Evolutionary conservation across 345 rosid species (phyloP), one percentile per base, ranked within the genome.

Genomic region (Laguncularia racemosa): DNA sequence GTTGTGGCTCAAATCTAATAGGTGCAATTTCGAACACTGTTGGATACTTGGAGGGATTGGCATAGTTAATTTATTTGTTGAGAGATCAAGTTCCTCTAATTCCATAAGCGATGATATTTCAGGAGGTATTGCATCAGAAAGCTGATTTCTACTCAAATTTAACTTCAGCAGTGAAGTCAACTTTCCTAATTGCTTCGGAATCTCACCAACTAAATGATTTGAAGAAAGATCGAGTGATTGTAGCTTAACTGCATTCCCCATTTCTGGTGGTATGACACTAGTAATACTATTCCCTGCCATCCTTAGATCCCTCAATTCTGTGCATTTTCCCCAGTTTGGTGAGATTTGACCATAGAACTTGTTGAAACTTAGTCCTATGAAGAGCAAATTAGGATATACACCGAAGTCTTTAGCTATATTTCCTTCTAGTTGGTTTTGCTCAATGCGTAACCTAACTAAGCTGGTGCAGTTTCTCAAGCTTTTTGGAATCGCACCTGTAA

Each of bases 341-440:
- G 40, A 33, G 40, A 6, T 33, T 33, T 33, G 9, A 33, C 40
- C 55, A 78, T 46, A 44, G 14, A 79, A 62, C 16, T 45, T 57
- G 54, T 79, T 79, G 51, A 59, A 3, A 53, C 71, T 74, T 55
- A 78, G 46, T 46, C 74, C 80, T 13, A 64, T 12, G 18, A 59
- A 78, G 3, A 20, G 46, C 38, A 78, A 59, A 20, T 59, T 43
- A 0, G 73, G 76, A 49, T 60, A 67, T 7, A 57, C 46, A 0
- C 77, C 71, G 73, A 74, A 63, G 26, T 23, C 4, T 23, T 23
- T 4, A 23, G 26, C 4, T 23, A 23, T 23, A 23, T 23, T 23
- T 23, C 26, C 26, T 23, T 23, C 26, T 4, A 23, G 26, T 23
- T 23, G 26, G 26, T 23, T 23, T 23, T 23, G 26, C 26, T 23